Percentiles rank a stretch among this genome's conserved stretches.
Evolutionary conservation across 352 stramenopile genomes (phyloP).

Genomic region (Lagenidium sp.): DNA sequence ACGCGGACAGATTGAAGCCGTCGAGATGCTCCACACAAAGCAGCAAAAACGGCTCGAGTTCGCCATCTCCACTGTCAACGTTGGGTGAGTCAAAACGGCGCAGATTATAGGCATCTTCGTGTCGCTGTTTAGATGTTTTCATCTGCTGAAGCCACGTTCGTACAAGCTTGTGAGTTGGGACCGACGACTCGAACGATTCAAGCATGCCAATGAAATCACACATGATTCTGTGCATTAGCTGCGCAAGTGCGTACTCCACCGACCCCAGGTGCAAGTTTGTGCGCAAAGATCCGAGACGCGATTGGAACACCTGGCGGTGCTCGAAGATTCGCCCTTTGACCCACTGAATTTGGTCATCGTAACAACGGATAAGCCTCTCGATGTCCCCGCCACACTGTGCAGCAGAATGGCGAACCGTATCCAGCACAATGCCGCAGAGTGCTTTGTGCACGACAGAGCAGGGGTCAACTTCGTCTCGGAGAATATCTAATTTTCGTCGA

Average conservation of each 20-base stretch:
- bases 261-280: slow-evolving; percentile 10
- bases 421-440: slow-evolving; percentile 10
- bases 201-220: slow-evolving; percentile 2
- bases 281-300: slow-evolving; percentile 1
- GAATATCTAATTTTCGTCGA: slow-evolving; percentile 1
- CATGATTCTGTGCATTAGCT: slow-evolving; percentile 34
- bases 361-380: background rate
- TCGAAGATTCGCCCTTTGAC: slow-evolving; percentile 25
- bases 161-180: no score
- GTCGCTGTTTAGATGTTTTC: slow-evolving; percentile 10
- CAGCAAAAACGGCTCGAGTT: slow-evolving; percentile 34
- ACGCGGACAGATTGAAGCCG: slow-evolving; percentile 34
- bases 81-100: background rate
- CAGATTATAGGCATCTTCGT: slow-evolving; percentile 26
- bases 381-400: slow-evolving; percentile 7
- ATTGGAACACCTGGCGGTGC: slow-evolving; percentile 14
- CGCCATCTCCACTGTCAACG: no score
- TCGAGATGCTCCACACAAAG: slow-evolving; percentile 78
- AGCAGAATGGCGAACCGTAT: slow-evolving; percentile 2
- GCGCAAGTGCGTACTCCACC: slow-evolving; percentile 41
- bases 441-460: slow-evolving; percentile 2
- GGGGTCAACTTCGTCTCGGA: slow-evolving; percentile 2
- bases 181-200: background rate
- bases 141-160: slow-evolving; percentile 5
- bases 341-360: slow-evolving; percentile 29